Evolutionary conservation across 2,329 filamentous ascomycete species (phyloP).

Genomic region (Pseudogymnoascus sp.): DNA sequence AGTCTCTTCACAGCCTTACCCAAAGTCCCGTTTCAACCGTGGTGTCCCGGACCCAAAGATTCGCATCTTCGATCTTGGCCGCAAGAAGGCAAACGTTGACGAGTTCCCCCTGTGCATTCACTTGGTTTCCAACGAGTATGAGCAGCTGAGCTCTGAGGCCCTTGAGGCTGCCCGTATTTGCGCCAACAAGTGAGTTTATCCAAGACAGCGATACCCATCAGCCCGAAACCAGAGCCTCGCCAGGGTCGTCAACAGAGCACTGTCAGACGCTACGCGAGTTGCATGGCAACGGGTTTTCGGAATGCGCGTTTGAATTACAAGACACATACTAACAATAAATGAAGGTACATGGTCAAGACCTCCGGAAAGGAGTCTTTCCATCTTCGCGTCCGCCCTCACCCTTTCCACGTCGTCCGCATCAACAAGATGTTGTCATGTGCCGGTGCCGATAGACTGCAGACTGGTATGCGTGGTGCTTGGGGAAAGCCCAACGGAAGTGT

Average conservation of each 20-base stretch:
- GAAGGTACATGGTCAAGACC: constrained; percentile 56
- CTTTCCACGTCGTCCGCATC: constrained; percentile 99
- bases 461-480: constrained; percentile 99
- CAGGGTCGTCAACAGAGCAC: neutral
- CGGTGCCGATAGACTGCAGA: constrained; percentile 99
- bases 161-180: constrained; percentile 99
- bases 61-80: constrained; percentile 97
- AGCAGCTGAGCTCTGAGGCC: constrained; percentile 98
- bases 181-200: constrained; percentile 78
- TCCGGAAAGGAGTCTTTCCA: constrained; percentile 67
- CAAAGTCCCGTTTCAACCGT: constrained; percentile 99
- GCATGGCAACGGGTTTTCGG: neutral
- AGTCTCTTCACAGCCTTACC: constrained; percentile 63
- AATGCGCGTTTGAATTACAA: neutral
- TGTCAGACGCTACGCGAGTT: neutral
- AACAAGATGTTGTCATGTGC: constrained; percentile 99
- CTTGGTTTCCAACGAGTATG: constrained; percentile 99
- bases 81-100: constrained; percentile 97
- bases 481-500: constrained; percentile 99
- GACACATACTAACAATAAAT: constrained; percentile 1
- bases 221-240: neutral
- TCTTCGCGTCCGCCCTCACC: constrained; percentile 79
- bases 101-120: constrained; percentile 99
- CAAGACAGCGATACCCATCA: neutral
- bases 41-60: constrained; percentile 76